Base-by-base conservation (phyloP, 2,329 filamentous ascomycete species). In the Cladophialophora chaetospira region DNA sequence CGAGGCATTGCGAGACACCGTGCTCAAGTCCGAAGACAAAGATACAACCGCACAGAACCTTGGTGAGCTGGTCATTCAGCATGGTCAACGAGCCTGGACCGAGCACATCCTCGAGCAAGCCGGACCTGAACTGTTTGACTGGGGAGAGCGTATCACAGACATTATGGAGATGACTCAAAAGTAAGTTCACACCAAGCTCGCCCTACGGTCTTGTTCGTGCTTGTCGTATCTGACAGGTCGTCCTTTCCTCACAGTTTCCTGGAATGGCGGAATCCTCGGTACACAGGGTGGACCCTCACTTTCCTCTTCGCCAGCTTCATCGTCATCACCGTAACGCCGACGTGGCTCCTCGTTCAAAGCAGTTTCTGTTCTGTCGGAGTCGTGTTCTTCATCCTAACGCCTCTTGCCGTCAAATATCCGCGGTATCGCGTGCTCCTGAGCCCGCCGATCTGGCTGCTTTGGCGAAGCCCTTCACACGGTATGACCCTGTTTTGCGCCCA, bases 401-500 rank as follows among this genome's bases (percentile, higher is more conserved):
- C 54, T 1, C 5, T 60, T 6, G 43, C 26, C 4, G 45, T 38
- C 48, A 38, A 35, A 9, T 55, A 43, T 51, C 58, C 54, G 36
- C 48, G 35, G 26, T 60, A 57, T 51, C 45, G 55, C 9, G 15
- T 54, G 26, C 49, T 60, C 8, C 23, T 44, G 5, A 53, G 47
- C 23, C 58, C 58, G 5, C n/a, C 44, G 13, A 54, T 35, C 11
- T 58, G 54, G 58, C 9, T 60, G 13, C 25, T 60, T 5, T 58
- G 58, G 58, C 49, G 46, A 44, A 53, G 53, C 17, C 58, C 58
- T 23, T 58, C 55, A 17, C 58, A 60, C 31, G 58, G 57, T 60
- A 46, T 17, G 33, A 21, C 33, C 13, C 15, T 51, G 13, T 26
- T 26, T 26, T 19, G 19, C 6, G 29, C n/a, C 8, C 4, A 29